These are phyloP conservation scores for Hysterangium stoloniferum DNA, from an alignment of 768 basidiomycete species.

Conservation along the genomic window DNA sequence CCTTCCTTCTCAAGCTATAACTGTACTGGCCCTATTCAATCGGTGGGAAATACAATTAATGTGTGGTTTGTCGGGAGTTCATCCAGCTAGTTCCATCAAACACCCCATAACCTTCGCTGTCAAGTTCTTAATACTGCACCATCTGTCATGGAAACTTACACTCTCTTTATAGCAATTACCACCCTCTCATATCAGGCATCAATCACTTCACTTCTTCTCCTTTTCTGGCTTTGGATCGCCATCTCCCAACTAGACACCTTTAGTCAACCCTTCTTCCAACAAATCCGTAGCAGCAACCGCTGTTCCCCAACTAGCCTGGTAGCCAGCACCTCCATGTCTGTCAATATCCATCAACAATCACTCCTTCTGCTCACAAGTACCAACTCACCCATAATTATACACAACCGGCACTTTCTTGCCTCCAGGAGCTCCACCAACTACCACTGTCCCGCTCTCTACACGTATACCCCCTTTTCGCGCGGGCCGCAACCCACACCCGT, in stretches of 20 bases:
- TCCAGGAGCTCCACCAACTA: constrained; percentile 16
- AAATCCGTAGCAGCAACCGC: constrained; percentile 42
- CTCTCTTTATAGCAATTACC: neutral
- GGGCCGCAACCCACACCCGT: constrained; percentile 57
- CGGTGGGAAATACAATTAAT: too few species aligned
- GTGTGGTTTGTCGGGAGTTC: too few species aligned
- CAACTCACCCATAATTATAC: constrained; percentile 56
- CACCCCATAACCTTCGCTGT: too few species aligned
- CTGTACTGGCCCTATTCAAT: too few species aligned
- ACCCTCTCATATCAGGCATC: too few species aligned
- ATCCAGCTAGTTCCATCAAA: too few species aligned
- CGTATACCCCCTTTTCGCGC: constrained; percentile 61
- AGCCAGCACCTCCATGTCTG: constrained; percentile 60
- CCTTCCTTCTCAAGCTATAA: too few species aligned
- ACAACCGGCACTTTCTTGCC: constrained; percentile 39
- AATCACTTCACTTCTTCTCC: too few species aligned
- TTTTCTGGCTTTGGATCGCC: too few species aligned
- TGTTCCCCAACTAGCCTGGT: constrained; percentile 58
- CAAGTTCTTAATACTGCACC: too few species aligned
- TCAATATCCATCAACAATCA: neutral
- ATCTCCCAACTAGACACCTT: too few species aligned
- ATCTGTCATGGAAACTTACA: neutral
- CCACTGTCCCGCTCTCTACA: constrained; percentile 40
- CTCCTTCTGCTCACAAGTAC: neutral
- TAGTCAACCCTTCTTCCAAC: constrained; percentile 34